Base-by-base conservation (phyloP, 768 basidiomycete genomes). In the Russula brevipes region DNA sequence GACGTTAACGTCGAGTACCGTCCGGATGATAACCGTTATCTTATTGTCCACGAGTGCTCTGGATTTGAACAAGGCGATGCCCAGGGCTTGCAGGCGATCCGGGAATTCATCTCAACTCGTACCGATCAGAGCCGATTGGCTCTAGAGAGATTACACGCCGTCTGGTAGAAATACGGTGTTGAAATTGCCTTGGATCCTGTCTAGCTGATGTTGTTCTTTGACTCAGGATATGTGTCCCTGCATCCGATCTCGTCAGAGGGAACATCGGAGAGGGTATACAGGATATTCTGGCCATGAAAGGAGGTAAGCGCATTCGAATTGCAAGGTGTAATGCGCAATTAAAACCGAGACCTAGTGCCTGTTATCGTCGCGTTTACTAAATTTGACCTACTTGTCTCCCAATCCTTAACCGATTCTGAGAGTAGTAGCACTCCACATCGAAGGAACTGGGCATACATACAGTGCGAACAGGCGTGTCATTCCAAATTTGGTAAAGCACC, bases 281-380 rank as follows among this genome's bases (percentile, higher is more conserved):
- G 12, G 49, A 51, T 19, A 51, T 61, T 17, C 39, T 63, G 10
- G 3, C 6, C 33, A 2, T 53, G 36, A 46, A 8, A 24, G 19
- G 7, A 14, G 50, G 61, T 58, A 33, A 46, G 56, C 17, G 2
- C 16, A 2, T 12, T 38, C n/a, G 4, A 19, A 45, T 3, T 3
- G 2, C 10, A 14, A 14, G 12, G 11, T 42, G 12, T 42, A 4
- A 8, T 2, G 16, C 24, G n/a, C 6, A 8, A 19, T 30, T 12
- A n/a, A 3, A 52, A 3, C 5, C n/a, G 14, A 46, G 16, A 14
- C 19, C 1, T 0, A 46, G 56, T 63, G 12, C 61, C 61, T 0
- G 51, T 63, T 36, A n/a, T 63, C 35, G 14, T 63, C n/a, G 44
- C 53, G 5, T 33, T 42, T 14, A 63, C 56, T 3, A 57, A 63